Evolutionary conservation across 306 rosid species (phyloP).

Genomic region (Cucurbita maxima): DNA sequence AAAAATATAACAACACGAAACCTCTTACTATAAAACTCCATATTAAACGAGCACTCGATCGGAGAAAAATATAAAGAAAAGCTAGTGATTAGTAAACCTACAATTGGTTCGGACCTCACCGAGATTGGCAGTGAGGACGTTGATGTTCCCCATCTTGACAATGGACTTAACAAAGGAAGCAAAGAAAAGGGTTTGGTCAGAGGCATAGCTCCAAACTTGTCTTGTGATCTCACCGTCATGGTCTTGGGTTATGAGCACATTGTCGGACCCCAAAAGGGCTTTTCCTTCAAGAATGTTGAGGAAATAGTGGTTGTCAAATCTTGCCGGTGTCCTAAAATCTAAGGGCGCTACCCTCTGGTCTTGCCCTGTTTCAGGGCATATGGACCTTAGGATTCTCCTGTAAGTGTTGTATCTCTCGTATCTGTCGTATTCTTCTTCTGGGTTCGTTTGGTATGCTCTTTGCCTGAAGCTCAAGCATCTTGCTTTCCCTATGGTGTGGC

Average conservation of each 20-base stretch:
- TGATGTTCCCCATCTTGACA: constrained; percentile 76
- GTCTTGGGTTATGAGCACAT: constrained; percentile 48
- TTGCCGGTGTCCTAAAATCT: constrained; percentile 52
- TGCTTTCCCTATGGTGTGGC: constrained; percentile 88
- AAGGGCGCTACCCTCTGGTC: constrained; percentile 46
- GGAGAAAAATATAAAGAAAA: not conserved
- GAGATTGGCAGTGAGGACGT: constrained; percentile 41
- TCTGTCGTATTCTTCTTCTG: constrained; percentile 30
- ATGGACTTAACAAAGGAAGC: constrained; percentile 52
- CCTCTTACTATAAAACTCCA: no score
- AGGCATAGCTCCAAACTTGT: constrained; percentile 55
- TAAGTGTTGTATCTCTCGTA: constrained; percentile 46
- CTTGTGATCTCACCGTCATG: constrained; percentile 29
- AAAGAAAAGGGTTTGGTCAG: constrained; percentile 47
- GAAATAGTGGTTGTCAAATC: constrained; percentile 70
- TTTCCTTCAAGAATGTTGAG: constrained; percentile 57
- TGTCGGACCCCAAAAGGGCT: constrained; percentile 62
- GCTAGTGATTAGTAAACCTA: constrained; percentile 28
- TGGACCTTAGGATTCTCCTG: constrained; percentile 42
- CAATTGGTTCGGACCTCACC: constrained; percentile 68
- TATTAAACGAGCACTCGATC: no score
- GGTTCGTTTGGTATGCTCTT: constrained; percentile 35
- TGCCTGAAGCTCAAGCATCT: constrained; percentile 65
- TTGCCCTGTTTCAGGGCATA: constrained; percentile 55
- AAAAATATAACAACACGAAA: no score